Conservation (phyloP, 2,329 filamentous ascomycete species). For the Aspergillus ochraceus region DNA sequence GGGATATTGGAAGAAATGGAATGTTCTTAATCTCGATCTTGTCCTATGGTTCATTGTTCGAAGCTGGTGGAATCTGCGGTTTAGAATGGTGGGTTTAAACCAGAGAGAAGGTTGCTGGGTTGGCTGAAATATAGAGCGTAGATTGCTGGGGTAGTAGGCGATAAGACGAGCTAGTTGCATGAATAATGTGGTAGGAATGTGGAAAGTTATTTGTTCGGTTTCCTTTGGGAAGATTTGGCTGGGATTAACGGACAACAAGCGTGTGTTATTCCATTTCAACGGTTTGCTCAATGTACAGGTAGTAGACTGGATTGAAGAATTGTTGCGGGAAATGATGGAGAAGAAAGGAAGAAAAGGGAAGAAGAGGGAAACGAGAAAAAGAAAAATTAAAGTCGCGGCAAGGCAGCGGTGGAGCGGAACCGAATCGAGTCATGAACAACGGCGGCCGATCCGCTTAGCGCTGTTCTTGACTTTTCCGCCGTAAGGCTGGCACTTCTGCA, state of each 20-base stretch:
- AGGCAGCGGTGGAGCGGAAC: background rate
- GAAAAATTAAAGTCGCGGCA: background rate
- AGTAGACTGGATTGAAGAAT: background rate
- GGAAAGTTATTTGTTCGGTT: background rate
- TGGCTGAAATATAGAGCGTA: background rate
- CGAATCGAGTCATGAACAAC: background rate
- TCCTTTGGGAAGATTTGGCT: background rate
- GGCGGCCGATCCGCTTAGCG: background rate
- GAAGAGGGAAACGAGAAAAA: background rate
- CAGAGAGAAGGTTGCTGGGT: background rate
- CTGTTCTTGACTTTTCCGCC: background rate
- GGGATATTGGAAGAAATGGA: slow-evolving; percentile 16
- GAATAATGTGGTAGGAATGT: background rate
- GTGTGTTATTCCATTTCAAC: slow-evolving; percentile 23
- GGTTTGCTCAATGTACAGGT: background rate
- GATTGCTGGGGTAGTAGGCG: background rate
- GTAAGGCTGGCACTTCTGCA: background rate
- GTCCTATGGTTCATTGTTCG: slow-evolving; percentile 17
- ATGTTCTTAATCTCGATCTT: slow-evolving; percentile 9
- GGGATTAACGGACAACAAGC: slow-evolving; percentile 6
- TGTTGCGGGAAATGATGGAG: background rate
- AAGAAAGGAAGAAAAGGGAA: background rate
- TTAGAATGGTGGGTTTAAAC: background rate
- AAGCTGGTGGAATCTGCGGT: background rate
- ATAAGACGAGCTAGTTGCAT: background rate